A percentile compares a stretch with the other conserved stretches of the same genome.
These are phyloP conservation scores for Pichia nakasei DNA, from an alignment of 805 yeast species.

Conservation along the genomic window DNA sequence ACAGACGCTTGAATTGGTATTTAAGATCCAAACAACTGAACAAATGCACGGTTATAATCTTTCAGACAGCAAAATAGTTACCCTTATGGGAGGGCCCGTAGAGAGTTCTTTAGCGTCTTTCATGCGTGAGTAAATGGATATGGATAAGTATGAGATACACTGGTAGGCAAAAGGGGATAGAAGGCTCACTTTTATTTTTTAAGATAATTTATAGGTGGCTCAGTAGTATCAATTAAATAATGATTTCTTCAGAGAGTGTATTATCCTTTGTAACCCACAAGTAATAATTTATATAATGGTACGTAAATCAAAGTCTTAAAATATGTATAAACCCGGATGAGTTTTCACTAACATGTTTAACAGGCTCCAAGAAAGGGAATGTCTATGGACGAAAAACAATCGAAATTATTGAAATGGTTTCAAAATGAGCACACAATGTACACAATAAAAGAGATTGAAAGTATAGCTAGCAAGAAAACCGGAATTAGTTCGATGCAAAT, in stretches of 20 bases:
- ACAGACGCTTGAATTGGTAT: slow-evolving; percentile 4
- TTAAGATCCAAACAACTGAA: slow-evolving; percentile 5
- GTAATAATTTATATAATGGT: too few relatives aligned
- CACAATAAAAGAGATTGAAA: slow-evolving; percentile 44
- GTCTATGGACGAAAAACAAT: slow-evolving; percentile 33
- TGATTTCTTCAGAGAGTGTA: too few relatives aligned
- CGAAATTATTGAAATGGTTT: slow-evolving; percentile 31
- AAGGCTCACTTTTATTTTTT: too few relatives aligned
- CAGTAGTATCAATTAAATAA: too few relatives aligned
- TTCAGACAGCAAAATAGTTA: slow-evolving; percentile 5
- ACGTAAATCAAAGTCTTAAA: too few relatives aligned
- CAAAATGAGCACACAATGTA: slow-evolving; percentile 33
- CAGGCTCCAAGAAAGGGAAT: slow-evolving; percentile 20
- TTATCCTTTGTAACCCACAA: too few relatives aligned
- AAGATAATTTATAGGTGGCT: too few relatives aligned
- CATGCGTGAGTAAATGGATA: background rate
- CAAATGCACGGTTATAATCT: background rate
- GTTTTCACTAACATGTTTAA: slow-evolving; percentile 4
- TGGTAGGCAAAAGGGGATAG: too few relatives aligned
- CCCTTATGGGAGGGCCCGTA: slow-evolving; percentile 12
- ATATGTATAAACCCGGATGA: too few relatives aligned
- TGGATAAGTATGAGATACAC: too few relatives aligned
- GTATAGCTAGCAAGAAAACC: slow-evolving; percentile 34
- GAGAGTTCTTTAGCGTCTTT: slow-evolving; percentile 1
- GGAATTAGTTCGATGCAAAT: slow-evolving; percentile 48